A percentile compares a stretch with the other conserved stretches of the same genome.
Evolutionary conservation across 768 basidiomycete genomes (phyloP).

Genomic region (Boletellus emodensis): DNA sequence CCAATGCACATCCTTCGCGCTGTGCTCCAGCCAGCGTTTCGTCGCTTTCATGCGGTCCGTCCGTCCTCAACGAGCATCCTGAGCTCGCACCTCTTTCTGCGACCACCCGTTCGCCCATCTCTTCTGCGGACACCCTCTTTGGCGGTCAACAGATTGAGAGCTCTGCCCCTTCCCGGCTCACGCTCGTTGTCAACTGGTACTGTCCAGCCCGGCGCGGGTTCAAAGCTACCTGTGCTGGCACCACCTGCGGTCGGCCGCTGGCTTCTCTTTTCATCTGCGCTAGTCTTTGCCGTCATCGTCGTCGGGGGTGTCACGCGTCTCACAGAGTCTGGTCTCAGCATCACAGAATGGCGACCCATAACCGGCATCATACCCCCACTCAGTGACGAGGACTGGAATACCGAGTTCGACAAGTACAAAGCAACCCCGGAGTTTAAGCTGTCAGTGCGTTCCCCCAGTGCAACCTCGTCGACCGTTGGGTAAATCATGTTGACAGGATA

Average conservation of each 20-base stretch:
- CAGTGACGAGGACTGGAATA: slow-evolving; percentile 69
- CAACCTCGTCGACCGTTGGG: background rate
- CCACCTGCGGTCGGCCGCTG: slow-evolving; percentile 73
- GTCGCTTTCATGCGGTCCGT: slow-evolving; percentile 7
- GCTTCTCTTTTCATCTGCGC: slow-evolving; percentile 78
- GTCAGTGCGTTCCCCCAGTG: slow-evolving; percentile 43
- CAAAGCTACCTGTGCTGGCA: slow-evolving; percentile 54
- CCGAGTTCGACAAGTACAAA: slow-evolving; percentile 92
- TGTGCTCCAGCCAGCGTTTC: slow-evolving; percentile 11
- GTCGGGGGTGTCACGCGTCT: slow-evolving; percentile 95
- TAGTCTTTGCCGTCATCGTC: slow-evolving; percentile 90
- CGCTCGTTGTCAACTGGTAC: slow-evolving; percentile 40
- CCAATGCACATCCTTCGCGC: slow-evolving; percentile 24
- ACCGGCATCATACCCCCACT: slow-evolving; percentile 86
- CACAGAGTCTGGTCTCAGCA: slow-evolving; percentile 95
- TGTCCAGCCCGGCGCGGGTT: slow-evolving; percentile 9
- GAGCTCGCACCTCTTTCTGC: slow-evolving; percentile 9
- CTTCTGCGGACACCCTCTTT: slow-evolving; percentile 3
- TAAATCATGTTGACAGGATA: slow-evolving; percentile 45
- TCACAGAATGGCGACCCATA: slow-evolving; percentile 96
- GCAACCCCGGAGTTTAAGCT: slow-evolving; percentile 92
- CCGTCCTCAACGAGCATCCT: slow-evolving; percentile 1
- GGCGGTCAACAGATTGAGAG: background rate
- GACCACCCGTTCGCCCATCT: background rate
- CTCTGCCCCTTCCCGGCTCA: slow-evolving; percentile 24